A percentile compares a stretch with the other conserved stretches of the same genome.
Conservation (phyloP, 345 rosid genomes). For the Hibiscus mutabilis region DNA sequence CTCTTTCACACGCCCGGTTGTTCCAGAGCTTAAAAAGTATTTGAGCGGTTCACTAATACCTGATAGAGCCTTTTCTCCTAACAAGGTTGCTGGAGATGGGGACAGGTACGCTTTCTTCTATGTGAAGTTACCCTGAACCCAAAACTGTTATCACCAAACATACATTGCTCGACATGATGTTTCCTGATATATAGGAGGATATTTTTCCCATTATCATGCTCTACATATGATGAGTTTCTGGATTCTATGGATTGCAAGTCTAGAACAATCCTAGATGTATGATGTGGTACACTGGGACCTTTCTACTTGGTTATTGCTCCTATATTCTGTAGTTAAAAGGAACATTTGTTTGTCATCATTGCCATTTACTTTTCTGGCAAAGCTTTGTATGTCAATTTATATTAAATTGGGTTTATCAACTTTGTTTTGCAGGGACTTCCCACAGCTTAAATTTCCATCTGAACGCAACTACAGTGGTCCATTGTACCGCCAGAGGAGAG, state of each 20-base stretch:
- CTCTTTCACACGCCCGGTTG: conserved; percentile 36
- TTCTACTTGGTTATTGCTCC: not conserved
- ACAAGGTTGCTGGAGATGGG: conserved; percentile 45
- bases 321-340: not conserved
- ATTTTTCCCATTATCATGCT: not conserved
- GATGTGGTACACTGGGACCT: not conserved
- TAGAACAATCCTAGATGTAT: conserved; percentile 1
- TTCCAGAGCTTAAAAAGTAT: conserved; percentile 43
- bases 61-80: conserved; percentile 43
- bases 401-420: conserved; percentile 19
- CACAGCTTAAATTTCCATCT: conserved; percentile 43
- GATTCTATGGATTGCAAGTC: not conserved
- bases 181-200: not conserved
- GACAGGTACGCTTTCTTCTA: conserved; percentile 48
- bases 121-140: not conserved
- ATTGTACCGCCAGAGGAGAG: conserved; percentile 56
- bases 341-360: not conserved
- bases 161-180: not conserved
- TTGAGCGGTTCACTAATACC: conserved; percentile 63
- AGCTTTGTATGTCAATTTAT: conserved; percentile 5
- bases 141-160: not conserved
- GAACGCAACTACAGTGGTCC: conserved; percentile 81
- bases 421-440: conserved; percentile 52
- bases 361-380: conserved; percentile 14
- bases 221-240: not conserved